Base-by-base conservation (phyloP, 129 eudicot genomes). In the Chrysanthemum lavandulifolium region DNA sequence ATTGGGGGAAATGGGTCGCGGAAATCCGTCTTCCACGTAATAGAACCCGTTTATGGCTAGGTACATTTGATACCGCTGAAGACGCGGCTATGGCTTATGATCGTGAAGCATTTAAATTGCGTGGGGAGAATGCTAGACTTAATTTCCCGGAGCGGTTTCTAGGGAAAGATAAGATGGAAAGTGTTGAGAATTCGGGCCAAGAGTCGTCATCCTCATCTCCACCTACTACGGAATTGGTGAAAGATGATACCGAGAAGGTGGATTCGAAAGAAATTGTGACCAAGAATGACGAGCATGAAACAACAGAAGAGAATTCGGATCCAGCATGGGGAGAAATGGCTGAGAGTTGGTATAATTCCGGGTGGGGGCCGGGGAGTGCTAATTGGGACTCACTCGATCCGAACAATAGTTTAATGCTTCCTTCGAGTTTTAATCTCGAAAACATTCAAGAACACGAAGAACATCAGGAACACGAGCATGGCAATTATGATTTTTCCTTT, bases 1-100 rank as follows among this genome's bases (percentile, higher is more conserved):
- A 91, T 82, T 88, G 97, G 97, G 97, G 97, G 53, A 91, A 91
- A 79, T 91, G 97, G 97, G 97, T 91, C 14, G 97, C 97, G 18
- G 97, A 91, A 62, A 91, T 91, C 65, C 96, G 97, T 10, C 92
- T 91, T 2, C 97, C 97, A 13, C 72, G 85, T 2, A 88, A 91
- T 83, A 66, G 97, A 40, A 91, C 96, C 57, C 96, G 97, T 6
- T 88, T 88, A 52, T 91, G 96, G 97, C 92, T 91, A 2, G 97
- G 97, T 29, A 91, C 97, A 0, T 91, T 91, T 31, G 96, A 88
- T 67, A 91, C 97, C 0, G 97, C 97, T 6, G 97, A 91, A 73
- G 97, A 91, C 5, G 97, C 97, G 18, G 97, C 97, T 53, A 68
- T 91, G 92, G 97, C 97, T 16, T 91, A 91, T 43, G 97, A 91